These are phyloP conservation scores for Agaricus blazei DNA, from an alignment of 768 basidiomycete genomes.

Conservation along the genomic window DNA sequence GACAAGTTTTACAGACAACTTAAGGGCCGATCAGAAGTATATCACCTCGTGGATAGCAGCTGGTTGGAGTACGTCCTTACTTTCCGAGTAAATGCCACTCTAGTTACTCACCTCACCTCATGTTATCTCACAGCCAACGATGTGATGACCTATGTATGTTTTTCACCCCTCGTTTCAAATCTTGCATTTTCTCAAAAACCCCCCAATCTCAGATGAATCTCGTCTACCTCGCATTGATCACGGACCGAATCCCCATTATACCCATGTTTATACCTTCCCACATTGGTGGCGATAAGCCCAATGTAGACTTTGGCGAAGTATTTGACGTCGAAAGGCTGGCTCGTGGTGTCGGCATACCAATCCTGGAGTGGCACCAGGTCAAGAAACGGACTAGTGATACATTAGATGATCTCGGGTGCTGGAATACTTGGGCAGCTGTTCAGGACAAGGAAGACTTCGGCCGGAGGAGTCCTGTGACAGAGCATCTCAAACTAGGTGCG, in stretches of 20 bases:
- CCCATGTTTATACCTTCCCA: conserved; percentile 56
- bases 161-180: not conserved
- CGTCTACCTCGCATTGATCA: conserved; percentile 54
- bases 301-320: conserved; percentile 52
- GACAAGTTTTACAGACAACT: conserved; percentile 42
- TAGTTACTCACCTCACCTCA: conserved; percentile 2
- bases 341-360: conserved; percentile 34
- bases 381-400: conserved; percentile 38
- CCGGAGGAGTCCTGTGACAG: conserved; percentile 31
- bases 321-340: conserved; percentile 55
- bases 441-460: conserved; percentile 33
- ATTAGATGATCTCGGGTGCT: conserved; percentile 50
- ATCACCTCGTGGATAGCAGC: conserved; percentile 72
- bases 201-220: conserved; percentile 38
- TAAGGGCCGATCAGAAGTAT: conserved; percentile 55
- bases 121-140: conserved; percentile 52
- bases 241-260: conserved; percentile 54
- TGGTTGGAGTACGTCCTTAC: conserved; percentile 60
- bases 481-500: conserved; percentile 38
- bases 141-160: conserved; percentile 64
- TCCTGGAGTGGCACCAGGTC: conserved; percentile 63
- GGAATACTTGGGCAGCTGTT: conserved; percentile 47
- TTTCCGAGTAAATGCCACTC: not conserved
- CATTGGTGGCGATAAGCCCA: conserved; percentile 41
- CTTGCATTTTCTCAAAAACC: not conserved